Evolutionary conservation across 352 stramenopile genomes (phyloP), one percentile per base, ranked within the genome.

Genomic region (Globisporangium paddicum): DNA sequence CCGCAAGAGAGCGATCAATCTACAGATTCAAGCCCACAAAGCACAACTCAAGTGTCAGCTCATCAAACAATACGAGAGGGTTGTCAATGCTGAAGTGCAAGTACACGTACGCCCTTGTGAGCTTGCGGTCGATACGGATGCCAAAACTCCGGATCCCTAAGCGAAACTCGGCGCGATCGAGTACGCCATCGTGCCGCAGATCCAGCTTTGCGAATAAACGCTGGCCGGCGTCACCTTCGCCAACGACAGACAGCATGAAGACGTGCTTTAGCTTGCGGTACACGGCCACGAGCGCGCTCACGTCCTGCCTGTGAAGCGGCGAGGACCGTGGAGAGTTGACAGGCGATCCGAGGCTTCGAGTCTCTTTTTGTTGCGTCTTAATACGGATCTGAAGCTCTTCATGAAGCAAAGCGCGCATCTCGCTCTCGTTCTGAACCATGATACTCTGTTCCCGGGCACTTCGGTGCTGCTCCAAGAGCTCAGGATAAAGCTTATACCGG

Each of bases 161-260:
- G 25, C 81, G 77, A 55, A 93, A 71, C 38, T 87, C 75, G 7
- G 77, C 73, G 7, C 83, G 77, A 62, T 93, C 81, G 2, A 93
- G 58, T 2, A 83, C 64, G 5, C 79, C 75, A 38, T 86, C 73
- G 34, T 65, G 62, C 14, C 75, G 74, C 10, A 63, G 52, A 60
- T 90, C 81, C 0, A 90, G 64, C n/a, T 68, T 58, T 10, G 55
- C 58, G 41, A 86, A 90, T 14, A 90, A 48, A 0, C 53, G 35
- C 3, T 45, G 30, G n/a, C 67, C 75, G 23, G 60, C 49, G 0
- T 53, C 6, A 14, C 35, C 19, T 4, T 30, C 37, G 13, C n/a
- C 47, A 23, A 3, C 26, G 23, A 69, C 63, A 3, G 74, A 68
- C 10, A 82, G 21, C 1, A 69, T 51, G 35, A 87, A 84, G 19